Conservation (phyloP, 352 stramenopile species). For the Phytophthora capsici region DNA sequence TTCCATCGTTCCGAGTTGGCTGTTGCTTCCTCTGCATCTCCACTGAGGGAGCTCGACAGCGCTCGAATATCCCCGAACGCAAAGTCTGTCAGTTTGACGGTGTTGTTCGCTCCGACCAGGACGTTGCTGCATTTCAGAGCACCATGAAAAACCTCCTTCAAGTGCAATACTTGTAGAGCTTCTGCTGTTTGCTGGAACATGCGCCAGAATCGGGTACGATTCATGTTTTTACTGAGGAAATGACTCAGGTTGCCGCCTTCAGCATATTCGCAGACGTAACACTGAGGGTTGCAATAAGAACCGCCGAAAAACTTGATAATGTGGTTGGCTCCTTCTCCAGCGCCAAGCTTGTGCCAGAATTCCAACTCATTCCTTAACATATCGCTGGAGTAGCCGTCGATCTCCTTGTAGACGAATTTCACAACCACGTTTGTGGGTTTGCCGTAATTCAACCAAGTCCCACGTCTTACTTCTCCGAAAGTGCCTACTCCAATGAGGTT, state of each 20-base stretch:
- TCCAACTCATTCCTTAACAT: slow-evolving; percentile 32
- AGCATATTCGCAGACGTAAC: slow-evolving; percentile 23
- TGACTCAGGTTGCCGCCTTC: slow-evolving; percentile 1
- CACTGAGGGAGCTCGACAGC: slow-evolving; percentile 16
- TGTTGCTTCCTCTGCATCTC: not conserved
- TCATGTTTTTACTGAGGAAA: slow-evolving; percentile 5
- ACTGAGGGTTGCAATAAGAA: slow-evolving; percentile 24
- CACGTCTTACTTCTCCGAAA: slow-evolving; percentile 12
- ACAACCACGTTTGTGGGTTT: slow-evolving; percentile 25
- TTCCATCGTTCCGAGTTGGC: slow-evolving; percentile 31
- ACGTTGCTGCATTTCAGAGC: slow-evolving; percentile 47
- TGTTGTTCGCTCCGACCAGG: slow-evolving; percentile 44
- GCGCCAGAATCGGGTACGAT: slow-evolving; percentile 1
- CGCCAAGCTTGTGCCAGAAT: slow-evolving; percentile 28
- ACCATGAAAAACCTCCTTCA: not conserved
- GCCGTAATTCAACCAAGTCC: slow-evolving; percentile 22
- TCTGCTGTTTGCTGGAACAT: slow-evolving; percentile 8
- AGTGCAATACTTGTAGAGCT: slow-evolving; percentile 7
- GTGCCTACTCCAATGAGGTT: slow-evolving; percentile 19
- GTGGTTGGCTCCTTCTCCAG: slow-evolving; percentile 16
- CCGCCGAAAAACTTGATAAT: slow-evolving; percentile 45
- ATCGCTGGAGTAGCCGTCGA: not conserved
- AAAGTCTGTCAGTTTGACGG: slow-evolving; percentile 42
- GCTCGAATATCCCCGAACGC: slow-evolving; percentile 21
- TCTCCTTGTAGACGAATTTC: slow-evolving; percentile 33